Evolutionary conservation across 371 early-diverging fungal species (phyloP).

Genomic region (Actinomortierella ambigua): DNA sequence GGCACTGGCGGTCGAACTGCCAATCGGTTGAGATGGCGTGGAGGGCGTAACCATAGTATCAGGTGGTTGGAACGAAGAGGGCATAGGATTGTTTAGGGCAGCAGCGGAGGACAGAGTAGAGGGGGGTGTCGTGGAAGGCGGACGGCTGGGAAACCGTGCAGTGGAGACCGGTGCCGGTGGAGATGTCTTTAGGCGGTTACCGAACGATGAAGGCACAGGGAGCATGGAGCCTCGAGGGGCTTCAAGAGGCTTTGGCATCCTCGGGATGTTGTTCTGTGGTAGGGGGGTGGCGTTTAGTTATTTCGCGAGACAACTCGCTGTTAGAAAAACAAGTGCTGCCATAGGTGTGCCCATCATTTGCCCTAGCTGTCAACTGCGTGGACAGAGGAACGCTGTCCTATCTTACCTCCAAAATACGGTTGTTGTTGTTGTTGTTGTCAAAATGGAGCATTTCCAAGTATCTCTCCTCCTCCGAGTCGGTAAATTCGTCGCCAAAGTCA

Average conservation of each 20-base stretch:
- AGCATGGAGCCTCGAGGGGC: conserved; percentile 36
- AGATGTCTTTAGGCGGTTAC: conserved; percentile 14
- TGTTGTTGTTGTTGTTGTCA: conserved; percentile 24
- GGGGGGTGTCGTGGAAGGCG: conserved; percentile 3
- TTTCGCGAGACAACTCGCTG: neutral
- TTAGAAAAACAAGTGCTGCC: too few relatives aligned
- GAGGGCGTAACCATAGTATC: neutral
- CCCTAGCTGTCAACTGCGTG: too few relatives aligned
- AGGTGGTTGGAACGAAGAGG: neutral
- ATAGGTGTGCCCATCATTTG: too few relatives aligned
- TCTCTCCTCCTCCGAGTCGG: conserved; percentile 19
- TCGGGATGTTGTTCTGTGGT: conserved; percentile 38
- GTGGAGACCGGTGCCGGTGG: conserved; percentile 14
- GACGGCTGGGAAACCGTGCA: conserved; percentile 7
- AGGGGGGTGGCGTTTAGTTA: neutral
- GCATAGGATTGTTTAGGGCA: neutral
- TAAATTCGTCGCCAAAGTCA: conserved; percentile 21
- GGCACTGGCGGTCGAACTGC: too few relatives aligned
- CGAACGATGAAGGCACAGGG: conserved; percentile 23
- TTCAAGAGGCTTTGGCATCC: conserved; percentile 32
- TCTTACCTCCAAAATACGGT: conserved; percentile 43
- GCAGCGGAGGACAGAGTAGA: neutral
- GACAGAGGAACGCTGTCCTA: neutral
- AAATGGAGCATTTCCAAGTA: conserved; percentile 24
- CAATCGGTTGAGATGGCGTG: neutral